These are phyloP conservation scores for Hypoxylon sp. DNA, from an alignment of 2,329 filamentous ascomycete species.

Conservation along the genomic window DNA sequence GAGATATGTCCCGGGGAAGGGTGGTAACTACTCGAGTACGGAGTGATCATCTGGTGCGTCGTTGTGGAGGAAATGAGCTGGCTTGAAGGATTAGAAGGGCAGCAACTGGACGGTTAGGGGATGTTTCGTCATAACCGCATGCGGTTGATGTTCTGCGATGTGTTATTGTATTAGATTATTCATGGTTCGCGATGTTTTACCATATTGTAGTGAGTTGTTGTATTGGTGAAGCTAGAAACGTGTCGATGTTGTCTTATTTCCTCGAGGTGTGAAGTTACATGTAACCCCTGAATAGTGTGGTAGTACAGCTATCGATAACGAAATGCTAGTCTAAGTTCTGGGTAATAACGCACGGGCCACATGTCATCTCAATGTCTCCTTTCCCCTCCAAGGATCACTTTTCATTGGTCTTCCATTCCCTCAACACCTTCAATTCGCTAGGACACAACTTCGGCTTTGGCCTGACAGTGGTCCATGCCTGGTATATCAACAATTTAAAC, in stretches of 20 bases:
- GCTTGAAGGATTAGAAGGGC: neutral
- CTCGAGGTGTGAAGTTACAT: neutral
- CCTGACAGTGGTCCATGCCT: neutral
- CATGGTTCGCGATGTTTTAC: constrained; percentile 2
- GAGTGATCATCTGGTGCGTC: too few species aligned
- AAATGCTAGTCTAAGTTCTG: too few species aligned
- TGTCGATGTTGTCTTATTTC: neutral
- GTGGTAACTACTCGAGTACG: neutral
- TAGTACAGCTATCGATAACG: neutral
- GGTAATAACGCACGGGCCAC: neutral
- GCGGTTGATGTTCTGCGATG: constrained; percentile 3
- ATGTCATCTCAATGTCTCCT: neutral
- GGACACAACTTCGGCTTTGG: neutral
- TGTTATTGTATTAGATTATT: neutral
- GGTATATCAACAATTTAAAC: neutral
- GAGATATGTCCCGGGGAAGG: neutral
- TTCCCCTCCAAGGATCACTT: neutral
- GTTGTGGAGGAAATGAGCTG: neutral
- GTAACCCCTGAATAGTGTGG: neutral
- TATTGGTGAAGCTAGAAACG: neutral
- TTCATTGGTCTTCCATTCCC: neutral
- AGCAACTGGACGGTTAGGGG: neutral
- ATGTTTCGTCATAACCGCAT: neutral
- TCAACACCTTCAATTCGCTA: neutral
- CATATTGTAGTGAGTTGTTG: neutral